Conservation (phyloP, 805 yeast species). For the Naumovozyma castellii region DNA sequence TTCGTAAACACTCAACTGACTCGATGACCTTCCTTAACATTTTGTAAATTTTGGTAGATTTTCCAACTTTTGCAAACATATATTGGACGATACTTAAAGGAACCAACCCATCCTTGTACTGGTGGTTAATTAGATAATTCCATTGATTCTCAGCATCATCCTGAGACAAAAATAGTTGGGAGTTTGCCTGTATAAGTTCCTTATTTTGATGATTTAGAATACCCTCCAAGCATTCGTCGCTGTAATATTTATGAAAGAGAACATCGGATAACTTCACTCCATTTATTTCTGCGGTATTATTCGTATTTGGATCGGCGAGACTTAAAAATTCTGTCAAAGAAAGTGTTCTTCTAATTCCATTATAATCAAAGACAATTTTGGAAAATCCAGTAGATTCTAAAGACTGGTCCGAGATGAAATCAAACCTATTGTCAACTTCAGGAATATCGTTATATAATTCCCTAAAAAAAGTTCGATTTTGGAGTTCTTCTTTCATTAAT, state of each 20-base stretch:
- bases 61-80: not conserved
- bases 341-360: constrained; percentile 28
- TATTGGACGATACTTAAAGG: not conserved
- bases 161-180: not conserved
- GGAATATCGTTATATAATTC: constrained; percentile 37
- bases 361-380: constrained; percentile 34
- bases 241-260: not conserved
- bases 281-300: not conserved
- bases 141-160: not conserved
- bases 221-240: not conserved
- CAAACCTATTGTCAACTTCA: constrained; percentile 31
- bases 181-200: not conserved
- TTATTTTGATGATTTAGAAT: not conserved
- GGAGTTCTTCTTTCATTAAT: constrained; percentile 21
- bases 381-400: constrained; percentile 46
- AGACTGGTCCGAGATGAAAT: constrained; percentile 45
- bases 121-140: not conserved
- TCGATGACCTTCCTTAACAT: not conserved
- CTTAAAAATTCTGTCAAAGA: constrained; percentile 28
- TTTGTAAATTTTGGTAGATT: not conserved
- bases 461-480: constrained; percentile 6
- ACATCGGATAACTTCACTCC: constrained; percentile 18
- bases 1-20: not conserved
- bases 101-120: not conserved
- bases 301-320: not conserved